Percentiles rank a stretch among this genome's conserved stretches.
Conservation (phyloP, 805 yeast genomes). For the Wickerhamomyces alni region DNA sequence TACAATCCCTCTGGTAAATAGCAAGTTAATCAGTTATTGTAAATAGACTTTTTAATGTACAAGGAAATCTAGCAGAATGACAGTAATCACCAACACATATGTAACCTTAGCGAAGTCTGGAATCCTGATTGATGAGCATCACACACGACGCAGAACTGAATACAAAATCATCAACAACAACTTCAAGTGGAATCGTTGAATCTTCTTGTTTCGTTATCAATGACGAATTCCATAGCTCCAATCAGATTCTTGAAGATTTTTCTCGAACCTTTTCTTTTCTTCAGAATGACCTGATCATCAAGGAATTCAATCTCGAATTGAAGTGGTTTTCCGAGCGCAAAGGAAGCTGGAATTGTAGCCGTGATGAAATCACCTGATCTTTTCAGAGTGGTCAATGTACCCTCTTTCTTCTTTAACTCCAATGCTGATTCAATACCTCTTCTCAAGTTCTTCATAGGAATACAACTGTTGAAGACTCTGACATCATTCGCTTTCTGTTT, state of each 20-base stretch:
- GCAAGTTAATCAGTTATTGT: no score
- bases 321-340: slow-evolving; percentile 39
- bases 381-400: slow-evolving; percentile 40
- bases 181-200: slow-evolving; percentile 1
- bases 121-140: no score
- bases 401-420: slow-evolving; percentile 42
- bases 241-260: slow-evolving; percentile 39
- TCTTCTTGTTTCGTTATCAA: slow-evolving; percentile 35
- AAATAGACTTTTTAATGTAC: no score
- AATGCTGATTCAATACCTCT: slow-evolving; percentile 31
- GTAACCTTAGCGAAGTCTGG: no score
- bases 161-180: no score
- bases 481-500: slow-evolving; percentile 6
- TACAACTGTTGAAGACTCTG: slow-evolving; percentile 11
- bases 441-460: slow-evolving; percentile 17
- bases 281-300: slow-evolving; percentile 34
- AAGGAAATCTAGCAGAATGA: no score
- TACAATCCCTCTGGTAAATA: no score
- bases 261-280: slow-evolving; percentile 39
- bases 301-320: slow-evolving; percentile 39
- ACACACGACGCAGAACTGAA: no score
- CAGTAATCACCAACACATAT: no score
- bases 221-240: slow-evolving; percentile 37
- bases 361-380: slow-evolving; percentile 37
- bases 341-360: slow-evolving; percentile 42